These are phyloP conservation scores for Wallacemonas rigidus DNA, from an alignment of 208 protist genomes.

Conservation along the genomic window DNA sequence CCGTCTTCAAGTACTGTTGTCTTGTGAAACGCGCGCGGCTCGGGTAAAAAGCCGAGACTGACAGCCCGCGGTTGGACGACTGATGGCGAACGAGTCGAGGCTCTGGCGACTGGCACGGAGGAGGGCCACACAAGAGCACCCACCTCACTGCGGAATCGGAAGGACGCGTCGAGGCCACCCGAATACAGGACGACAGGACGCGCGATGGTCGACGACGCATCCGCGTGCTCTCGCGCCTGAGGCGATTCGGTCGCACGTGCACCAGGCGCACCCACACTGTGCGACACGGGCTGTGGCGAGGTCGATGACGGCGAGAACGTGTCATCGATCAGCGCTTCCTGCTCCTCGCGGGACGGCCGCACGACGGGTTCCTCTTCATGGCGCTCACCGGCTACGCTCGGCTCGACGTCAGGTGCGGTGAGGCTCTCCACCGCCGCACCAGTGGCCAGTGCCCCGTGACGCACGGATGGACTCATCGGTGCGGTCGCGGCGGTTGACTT, in stretches of 20 bases:
- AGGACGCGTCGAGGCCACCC: slow-evolving; percentile 62
- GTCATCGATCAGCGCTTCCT: background rate
- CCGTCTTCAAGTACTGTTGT: slow-evolving; percentile 44
- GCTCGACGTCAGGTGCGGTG: slow-evolving; percentile 17
- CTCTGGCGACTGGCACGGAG: background rate
- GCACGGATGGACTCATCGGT: background rate
- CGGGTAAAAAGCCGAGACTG: slow-evolving; percentile 51
- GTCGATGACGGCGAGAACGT: background rate
- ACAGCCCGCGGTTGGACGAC: slow-evolving; percentile 8
- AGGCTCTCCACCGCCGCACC: background rate
- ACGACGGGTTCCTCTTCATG: background rate
- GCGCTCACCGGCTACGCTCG: too few species aligned
- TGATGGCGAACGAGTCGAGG: background rate
- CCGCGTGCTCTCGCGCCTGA: background rate
- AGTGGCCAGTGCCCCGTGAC: background rate
- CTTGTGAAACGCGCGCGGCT: slow-evolving; percentile 64
- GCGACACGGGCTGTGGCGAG: background rate
- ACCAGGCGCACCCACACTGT: too few species aligned
- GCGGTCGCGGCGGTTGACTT: slow-evolving; percentile 14
- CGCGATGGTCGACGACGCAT: background rate
- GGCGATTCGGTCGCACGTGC: too few species aligned
- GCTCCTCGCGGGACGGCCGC: slow-evolving; percentile 10
- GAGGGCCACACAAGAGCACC: slow-evolving; percentile 56
- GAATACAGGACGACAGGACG: slow-evolving; percentile 39
- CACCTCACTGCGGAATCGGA: slow-evolving; percentile 47